A percentile compares a stretch with the other conserved stretches of the same genome.
phyloP scores from a whole-genome alignment of 352 stramenopile species.

The Pythium folliculosum region DNA sequence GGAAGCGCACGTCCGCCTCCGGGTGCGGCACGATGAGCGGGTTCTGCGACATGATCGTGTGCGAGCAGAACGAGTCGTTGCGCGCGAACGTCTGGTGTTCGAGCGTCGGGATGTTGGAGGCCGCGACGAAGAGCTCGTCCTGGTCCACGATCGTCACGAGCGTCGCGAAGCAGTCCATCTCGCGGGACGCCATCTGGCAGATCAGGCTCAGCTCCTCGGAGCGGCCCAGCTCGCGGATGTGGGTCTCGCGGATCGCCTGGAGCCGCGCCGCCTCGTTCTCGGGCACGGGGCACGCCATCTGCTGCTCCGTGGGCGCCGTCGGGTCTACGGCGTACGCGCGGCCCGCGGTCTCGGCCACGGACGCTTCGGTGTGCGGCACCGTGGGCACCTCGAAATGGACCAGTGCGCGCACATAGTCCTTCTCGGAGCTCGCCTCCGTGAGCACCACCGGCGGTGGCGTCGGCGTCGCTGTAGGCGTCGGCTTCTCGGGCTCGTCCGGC shows the following conservation, averaged over 20 bases:
- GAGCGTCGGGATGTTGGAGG: slow-evolving; percentile 42
- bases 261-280: slow-evolving; percentile 53
- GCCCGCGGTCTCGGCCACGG: slow-evolving; percentile 45
- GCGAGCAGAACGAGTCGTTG: slow-evolving; percentile 62
- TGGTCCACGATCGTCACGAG: slow-evolving; percentile 66
- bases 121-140: slow-evolving; percentile 49
- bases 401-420: slow-evolving; percentile 24
- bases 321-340: slow-evolving; percentile 41
- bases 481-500: neutral
- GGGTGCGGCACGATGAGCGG: slow-evolving; percentile 62
- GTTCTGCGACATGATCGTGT: slow-evolving; percentile 59
- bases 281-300: slow-evolving; percentile 36
- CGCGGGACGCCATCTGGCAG: slow-evolving; percentile 53
- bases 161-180: slow-evolving; percentile 56
- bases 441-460: slow-evolving; percentile 3
- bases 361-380: slow-evolving; percentile 5
- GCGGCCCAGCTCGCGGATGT: slow-evolving; percentile 49
- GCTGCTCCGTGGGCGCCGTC: slow-evolving; percentile 38
- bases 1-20: slow-evolving; percentile 71
- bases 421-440: slow-evolving; percentile 18
- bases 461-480: too few relatives aligned
- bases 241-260: slow-evolving; percentile 43
- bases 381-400: slow-evolving; percentile 11
- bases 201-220: slow-evolving; percentile 72
- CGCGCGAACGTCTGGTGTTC: slow-evolving; percentile 44